Evolutionary conservation across 164 flowering plant genomes (phyloP).

Genomic region (Taxillus chinensis): DNA sequence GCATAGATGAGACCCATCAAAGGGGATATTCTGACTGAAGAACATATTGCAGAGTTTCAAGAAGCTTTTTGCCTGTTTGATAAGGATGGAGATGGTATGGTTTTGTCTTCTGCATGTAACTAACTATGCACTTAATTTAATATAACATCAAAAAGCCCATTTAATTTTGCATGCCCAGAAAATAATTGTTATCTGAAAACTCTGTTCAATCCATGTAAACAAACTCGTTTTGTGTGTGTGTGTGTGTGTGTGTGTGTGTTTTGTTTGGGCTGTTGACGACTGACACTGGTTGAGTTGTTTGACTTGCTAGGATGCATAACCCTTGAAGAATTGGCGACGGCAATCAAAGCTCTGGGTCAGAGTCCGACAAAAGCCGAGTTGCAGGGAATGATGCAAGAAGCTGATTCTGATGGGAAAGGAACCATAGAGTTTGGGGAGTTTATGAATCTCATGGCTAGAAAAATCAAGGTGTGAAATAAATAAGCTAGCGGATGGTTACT

Average conservation of each 20-base stretch:
- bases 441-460: conserved; percentile 45
- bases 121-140: not conserved
- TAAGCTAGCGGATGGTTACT: not conserved
- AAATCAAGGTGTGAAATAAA: conserved; percentile 33
- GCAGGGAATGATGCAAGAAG: conserved; percentile 37
- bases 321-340: conserved; percentile 33
- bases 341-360: conserved; percentile 31
- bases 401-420: conserved; percentile 44
- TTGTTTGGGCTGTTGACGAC: no score
- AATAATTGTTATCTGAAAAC: not conserved
- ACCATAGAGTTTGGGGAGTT: conserved; percentile 49
- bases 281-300: not conserved
- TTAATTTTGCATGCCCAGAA: not conserved
- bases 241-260: no score
- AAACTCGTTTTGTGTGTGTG: no score
- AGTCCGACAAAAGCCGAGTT: conserved; percentile 41
- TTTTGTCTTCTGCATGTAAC: not conserved
- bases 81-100: conserved; percentile 45
- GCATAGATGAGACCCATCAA: not conserved
- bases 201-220: no score
- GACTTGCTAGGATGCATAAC: conserved; percentile 22
- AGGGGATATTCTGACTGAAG: conserved; percentile 21
- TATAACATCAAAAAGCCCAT: not conserved
- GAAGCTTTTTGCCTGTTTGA: conserved; percentile 46
- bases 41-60: conserved; percentile 33